Conservation (phyloP, 192 early-diverging fungal genomes). For the Backusella tarrabulga region DNA sequence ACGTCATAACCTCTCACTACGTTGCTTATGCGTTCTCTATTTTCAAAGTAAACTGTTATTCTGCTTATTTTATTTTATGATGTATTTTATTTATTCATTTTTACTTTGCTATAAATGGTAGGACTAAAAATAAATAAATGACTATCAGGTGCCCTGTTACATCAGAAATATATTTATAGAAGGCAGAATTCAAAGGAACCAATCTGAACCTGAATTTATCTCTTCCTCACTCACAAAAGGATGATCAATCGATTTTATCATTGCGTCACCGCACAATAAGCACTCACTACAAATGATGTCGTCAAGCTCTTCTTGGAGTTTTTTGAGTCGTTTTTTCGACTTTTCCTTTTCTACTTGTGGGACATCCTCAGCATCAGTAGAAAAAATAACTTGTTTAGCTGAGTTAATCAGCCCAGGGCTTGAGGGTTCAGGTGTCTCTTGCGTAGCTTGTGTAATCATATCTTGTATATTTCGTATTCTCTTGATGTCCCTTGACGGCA, state of each 20-base stretch:
- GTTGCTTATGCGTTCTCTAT: background rate
- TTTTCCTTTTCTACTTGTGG: constrained; percentile 32
- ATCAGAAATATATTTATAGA: background rate
- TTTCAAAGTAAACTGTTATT: background rate
- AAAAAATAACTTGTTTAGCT: constrained; percentile 48
- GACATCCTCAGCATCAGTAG: constrained; percentile 15
- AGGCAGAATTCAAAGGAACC: constrained; percentile 33
- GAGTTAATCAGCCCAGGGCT: constrained; percentile 27
- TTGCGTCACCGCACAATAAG: constrained; percentile 89
- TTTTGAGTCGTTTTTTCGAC: constrained; percentile 41
- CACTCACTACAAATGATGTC: constrained; percentile 84
- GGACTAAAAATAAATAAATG: background rate
- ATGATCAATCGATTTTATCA: constrained; percentile 87
- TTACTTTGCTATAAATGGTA: background rate
- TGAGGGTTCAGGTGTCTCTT: constrained; percentile 5
- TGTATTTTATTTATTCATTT: background rate
- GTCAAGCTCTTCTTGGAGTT: constrained; percentile 67
- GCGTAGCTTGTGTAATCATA: background rate
- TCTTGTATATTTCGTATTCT: constrained; percentile 8
- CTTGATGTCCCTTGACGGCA: constrained; percentile 12
- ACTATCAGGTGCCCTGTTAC: background rate
- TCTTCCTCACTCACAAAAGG: constrained; percentile 71
- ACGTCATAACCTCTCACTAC: background rate
- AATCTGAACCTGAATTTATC: constrained; percentile 49
- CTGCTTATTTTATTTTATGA: background rate